Conservation (phyloP, 75 land plant genomes). For the Pinus albicaulis region DNA sequence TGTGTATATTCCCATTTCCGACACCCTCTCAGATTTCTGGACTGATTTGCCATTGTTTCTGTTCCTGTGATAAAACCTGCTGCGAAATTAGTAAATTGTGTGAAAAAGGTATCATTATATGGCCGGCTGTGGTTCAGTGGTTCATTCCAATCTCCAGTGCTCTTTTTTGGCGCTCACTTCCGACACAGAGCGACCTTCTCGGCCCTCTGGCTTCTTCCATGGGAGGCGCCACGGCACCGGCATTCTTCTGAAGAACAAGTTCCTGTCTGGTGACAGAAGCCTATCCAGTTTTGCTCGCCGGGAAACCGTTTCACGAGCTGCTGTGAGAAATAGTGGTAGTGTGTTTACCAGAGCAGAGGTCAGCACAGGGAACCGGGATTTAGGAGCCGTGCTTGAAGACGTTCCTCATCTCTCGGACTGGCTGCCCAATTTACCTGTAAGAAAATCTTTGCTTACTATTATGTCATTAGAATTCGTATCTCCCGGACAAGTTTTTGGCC, state of each 20-base stretch:
- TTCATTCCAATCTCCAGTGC: too few relatives aligned
- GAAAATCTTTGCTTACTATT: neutral
- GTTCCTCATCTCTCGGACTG: slow-evolving; percentile 7
- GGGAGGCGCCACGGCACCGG: neutral
- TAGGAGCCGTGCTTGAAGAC: neutral
- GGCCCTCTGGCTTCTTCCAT: neutral
- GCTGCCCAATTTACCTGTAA: slow-evolving; percentile 3
- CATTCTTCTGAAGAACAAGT: neutral
- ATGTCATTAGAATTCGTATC: too few relatives aligned
- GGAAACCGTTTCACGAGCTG: neutral
- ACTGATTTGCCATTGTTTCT: too few relatives aligned
- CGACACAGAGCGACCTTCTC: neutral
- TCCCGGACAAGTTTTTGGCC: too few relatives aligned
- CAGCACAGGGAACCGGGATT: neutral
- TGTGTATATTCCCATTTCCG: too few relatives aligned
- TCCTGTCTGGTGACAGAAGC: neutral
- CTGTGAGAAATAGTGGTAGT: neutral
- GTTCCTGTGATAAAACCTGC: too few relatives aligned
- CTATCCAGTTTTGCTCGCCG: neutral
- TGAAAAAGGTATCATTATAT: too few relatives aligned
- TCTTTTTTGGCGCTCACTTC: too few relatives aligned
- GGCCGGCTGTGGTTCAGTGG: too few relatives aligned
- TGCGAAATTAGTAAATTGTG: too few relatives aligned
- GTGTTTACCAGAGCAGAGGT: neutral
- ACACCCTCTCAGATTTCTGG: too few relatives aligned